These are phyloP conservation scores for Scheffersomyces titani DNA, from an alignment of 1,139 yeast genomes.

Conservation along the genomic window DNA sequence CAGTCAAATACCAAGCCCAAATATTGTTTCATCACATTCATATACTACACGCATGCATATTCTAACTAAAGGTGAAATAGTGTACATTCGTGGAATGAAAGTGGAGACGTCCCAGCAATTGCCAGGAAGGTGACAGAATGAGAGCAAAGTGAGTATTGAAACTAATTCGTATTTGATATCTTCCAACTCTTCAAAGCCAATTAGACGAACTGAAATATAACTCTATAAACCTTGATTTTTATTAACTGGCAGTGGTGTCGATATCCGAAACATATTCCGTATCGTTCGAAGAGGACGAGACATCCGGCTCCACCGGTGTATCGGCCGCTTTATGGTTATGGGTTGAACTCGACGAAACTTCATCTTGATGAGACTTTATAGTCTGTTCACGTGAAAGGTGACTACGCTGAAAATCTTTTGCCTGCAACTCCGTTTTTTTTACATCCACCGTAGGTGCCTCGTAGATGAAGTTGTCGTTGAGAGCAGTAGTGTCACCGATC, in stretches of 20 bases:
- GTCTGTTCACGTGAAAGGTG: not conserved
- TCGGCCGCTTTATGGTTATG: not conserved
- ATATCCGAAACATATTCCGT: not conserved
- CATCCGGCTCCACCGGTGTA: not conserved
- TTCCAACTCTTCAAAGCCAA: not conserved
- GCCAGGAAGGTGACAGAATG: not conserved
- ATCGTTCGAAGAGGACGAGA: not conserved
- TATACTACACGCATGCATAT: not conserved
- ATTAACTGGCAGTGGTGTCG: not conserved
- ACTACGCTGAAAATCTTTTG: not conserved
- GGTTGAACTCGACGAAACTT: not conserved
- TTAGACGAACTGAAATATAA: not conserved
- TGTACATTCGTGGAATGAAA: not conserved
- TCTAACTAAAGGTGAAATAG: not conserved
- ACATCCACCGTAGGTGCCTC: slow-evolving; percentile 18
- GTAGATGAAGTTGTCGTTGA: slow-evolving; percentile 38
- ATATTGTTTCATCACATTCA: too few species aligned
- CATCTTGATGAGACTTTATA: not conserved
- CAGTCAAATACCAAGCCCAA: too few species aligned
- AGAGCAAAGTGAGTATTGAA: not conserved
- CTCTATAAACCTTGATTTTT: not conserved
- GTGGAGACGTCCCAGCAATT: not conserved
- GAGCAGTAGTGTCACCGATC: slow-evolving; percentile 26
- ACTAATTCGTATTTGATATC: not conserved
- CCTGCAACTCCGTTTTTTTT: not conserved